Conservation (phyloP, 176 grass and related monocot species). For the Tillandsia fasciculata region DNA sequence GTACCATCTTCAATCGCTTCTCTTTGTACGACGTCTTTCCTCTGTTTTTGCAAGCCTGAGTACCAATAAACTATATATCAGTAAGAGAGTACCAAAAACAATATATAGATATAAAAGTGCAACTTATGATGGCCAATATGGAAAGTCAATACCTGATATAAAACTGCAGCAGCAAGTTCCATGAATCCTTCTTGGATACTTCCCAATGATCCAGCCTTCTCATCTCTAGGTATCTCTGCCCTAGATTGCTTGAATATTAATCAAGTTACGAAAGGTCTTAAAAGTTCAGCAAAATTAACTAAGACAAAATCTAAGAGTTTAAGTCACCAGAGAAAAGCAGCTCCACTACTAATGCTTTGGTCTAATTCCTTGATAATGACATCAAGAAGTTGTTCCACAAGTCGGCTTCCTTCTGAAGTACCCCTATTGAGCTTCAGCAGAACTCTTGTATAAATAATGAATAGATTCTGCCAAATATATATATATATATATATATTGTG, state of each 20-base stretch:
- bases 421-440: constrained; percentile 57
- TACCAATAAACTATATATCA: constrained; percentile 17
- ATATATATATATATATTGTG: constrained; percentile 7
- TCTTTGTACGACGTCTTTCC: constrained; percentile 28
- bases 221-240: constrained; percentile 69
- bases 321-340: constrained; percentile 28
- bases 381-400: constrained; percentile 73
- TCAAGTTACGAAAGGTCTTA: not conserved
- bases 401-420: constrained; percentile 28
- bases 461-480: constrained; percentile 51
- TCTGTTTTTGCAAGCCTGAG: constrained; percentile 56
- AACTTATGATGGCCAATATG: constrained; percentile 10
- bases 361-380: constrained; percentile 67
- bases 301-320: constrained; percentile 8
- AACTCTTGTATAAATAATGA: constrained; percentile 58
- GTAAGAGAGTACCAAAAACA: not conserved
- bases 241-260: constrained; percentile 29
- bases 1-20: constrained; percentile 65
- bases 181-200: constrained; percentile 64
- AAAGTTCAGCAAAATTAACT: not conserved
- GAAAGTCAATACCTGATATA: constrained; percentile 59
- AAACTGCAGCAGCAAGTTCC: constrained; percentile 65
- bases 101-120: constrained; percentile 2
- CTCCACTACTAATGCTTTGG: constrained; percentile 39
- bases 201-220: constrained; percentile 47